These are phyloP conservation scores for Didymella keratinophila DNA, from an alignment of 2,329 filamentous ascomycete species.

Conservation along the genomic window DNA sequence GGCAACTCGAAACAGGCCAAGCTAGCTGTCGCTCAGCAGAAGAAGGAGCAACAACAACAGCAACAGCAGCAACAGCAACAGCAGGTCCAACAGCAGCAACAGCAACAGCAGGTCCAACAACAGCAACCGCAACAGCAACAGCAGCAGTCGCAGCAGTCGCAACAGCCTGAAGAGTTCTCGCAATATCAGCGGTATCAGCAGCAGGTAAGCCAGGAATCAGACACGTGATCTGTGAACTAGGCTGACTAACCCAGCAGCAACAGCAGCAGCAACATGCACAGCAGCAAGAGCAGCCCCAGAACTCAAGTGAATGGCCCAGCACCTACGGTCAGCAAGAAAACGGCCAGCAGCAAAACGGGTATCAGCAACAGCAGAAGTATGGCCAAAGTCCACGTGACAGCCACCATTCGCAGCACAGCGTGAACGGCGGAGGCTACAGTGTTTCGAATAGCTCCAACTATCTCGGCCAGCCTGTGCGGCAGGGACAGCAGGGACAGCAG, in stretches of 20 bases:
- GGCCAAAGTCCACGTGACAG: slow-evolving; percentile 42
- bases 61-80: slow-evolving; percentile 59
- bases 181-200: slow-evolving; percentile 45
- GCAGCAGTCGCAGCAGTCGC: slow-evolving; percentile 22
- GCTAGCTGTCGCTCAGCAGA: slow-evolving; percentile 61
- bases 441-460: slow-evolving; percentile 49
- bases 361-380: slow-evolving; percentile 28
- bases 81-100: slow-evolving; percentile 16
- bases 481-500: slow-evolving; percentile 37
- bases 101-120: slow-evolving; percentile 23
- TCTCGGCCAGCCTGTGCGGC: slow-evolving; percentile 41
- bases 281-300: slow-evolving; percentile 34
- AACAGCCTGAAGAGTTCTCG: slow-evolving; percentile 43
- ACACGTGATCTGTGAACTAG: slow-evolving; percentile 9
- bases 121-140: slow-evolving; percentile 22
- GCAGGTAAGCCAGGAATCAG: slow-evolving; percentile 21
- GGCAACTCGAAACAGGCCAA: slow-evolving; percentile 79
- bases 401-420: slow-evolving; percentile 43
- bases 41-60: slow-evolving; percentile 49
- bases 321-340: slow-evolving; percentile 28
- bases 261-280: slow-evolving; percentile 18
- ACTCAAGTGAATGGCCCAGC: slow-evolving; percentile 34
- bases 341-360: slow-evolving; percentile 23
- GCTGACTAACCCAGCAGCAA: slow-evolving; percentile 13
- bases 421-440: slow-evolving; percentile 44